These are phyloP conservation scores for Staphylotrichum longicolle DNA, from an alignment of 495 filamentous ascomycete genomes.

Conservation along the genomic window DNA sequence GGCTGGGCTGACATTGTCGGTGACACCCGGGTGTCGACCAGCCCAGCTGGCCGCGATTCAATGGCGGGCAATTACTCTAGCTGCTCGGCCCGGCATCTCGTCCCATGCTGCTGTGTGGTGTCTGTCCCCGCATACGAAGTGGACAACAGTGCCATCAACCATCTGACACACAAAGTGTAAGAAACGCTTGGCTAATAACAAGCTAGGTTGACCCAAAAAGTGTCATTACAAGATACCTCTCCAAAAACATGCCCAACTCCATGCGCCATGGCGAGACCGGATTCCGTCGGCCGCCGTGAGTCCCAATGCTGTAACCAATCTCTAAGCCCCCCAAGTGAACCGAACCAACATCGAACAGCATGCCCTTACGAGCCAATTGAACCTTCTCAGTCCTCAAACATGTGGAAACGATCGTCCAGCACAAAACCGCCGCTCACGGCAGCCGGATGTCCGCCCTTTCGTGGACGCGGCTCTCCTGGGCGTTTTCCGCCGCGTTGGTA, in stretches of 20 bases:
- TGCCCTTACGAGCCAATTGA: too few relatives aligned
- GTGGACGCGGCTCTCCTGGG: slow-evolving; percentile 2
- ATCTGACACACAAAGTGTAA: too few relatives aligned
- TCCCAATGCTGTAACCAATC: slow-evolving; percentile 3
- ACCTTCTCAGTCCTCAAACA: too few relatives aligned
- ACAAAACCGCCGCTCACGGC: background rate
- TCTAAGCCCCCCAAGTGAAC: background rate
- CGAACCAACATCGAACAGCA: too few relatives aligned
- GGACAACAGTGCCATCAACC: too few relatives aligned
- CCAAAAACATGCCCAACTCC: slow-evolving; percentile 12
- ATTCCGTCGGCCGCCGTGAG: background rate
- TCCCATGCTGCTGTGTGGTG: too few relatives aligned
- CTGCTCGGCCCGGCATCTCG: too few relatives aligned
- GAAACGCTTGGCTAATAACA: background rate
- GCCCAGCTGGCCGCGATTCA: too few relatives aligned
- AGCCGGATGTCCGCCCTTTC: slow-evolving; percentile 4
- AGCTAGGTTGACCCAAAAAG: background rate
- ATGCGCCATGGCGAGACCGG: slow-evolving; percentile 3
- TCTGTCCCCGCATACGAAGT: too few relatives aligned
- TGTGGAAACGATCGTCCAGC: too few relatives aligned
- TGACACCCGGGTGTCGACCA: too few relatives aligned
- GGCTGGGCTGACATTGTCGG: background rate
- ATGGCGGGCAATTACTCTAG: too few relatives aligned
- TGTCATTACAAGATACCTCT: background rate
- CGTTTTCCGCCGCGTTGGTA: slow-evolving; percentile 82